Base-by-base conservation (phyloP, 192 early-diverging fungal genomes). In the Gryganskiella cystojenkinii region DNA sequence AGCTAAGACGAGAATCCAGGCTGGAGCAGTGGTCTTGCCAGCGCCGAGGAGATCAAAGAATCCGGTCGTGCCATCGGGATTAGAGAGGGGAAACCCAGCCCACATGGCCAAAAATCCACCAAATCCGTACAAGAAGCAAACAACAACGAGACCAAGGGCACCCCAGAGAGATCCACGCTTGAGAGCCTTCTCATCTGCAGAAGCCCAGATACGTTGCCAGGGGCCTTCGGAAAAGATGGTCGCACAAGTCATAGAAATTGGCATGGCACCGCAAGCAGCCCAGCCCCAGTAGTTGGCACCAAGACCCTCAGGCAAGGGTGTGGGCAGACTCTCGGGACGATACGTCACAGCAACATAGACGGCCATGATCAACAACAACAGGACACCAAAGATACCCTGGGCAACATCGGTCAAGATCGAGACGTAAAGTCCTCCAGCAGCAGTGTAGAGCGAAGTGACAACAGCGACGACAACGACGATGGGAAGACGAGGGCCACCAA, bases 151-250 rank as follows among this genome's bases (percentile, higher is more conserved):
- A 50, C 84, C 60, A 42, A 83, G 69, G 45, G 84, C 83, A 5
- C 86, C 90, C 69, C 80, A 75, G 67, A 85, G 57, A 6, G 87
- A 83, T 44, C 85, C 85, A 60, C 73, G 79, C 53, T 79, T 71
- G 69, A 92, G 56, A 20, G 87, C 87, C 30, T 79, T 80, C 67
- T 92, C 83, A 57, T 80, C 83, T 28, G 80, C 80, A 19, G 90
- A 85, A 13, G 89, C 81, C 85, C 89, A 92, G 15, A 89, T 85
- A 33, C 89, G 83, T 80, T 92, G 90, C 90, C 90, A 92, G 51
- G 88, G 89, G 30, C 87, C 89, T 61, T 92, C 89, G 57, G 89
- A 88, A 71, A 88, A 91, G 74, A 91, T 85, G 63, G 85, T 85
- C 31, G 89, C 82, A 60, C 84, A 84, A 33, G 81, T 86, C 56